Evolutionary conservation across 345 rosid genomes (phyloP).

Genomic region (Corchorus olitorius): DNA sequence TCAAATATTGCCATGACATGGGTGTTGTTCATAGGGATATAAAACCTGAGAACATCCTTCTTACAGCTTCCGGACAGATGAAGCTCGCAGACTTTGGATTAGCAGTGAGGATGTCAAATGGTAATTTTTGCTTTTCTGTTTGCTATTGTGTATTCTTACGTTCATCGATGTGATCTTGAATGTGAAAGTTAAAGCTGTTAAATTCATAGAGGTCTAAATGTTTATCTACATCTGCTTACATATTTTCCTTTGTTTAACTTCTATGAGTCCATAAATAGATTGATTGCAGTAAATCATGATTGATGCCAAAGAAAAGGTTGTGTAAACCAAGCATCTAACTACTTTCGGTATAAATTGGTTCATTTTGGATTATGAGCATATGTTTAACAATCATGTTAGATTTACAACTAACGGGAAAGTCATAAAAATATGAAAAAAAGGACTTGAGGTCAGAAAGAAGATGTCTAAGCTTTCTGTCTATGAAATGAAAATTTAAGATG

Average conservation of each 20-base stretch:
- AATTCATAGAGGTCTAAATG: neutral
- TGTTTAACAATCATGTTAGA: neutral
- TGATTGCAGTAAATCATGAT: neutral
- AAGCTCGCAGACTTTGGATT: constrained; percentile 21
- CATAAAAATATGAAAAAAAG: neutral
- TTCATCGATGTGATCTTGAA: neutral
- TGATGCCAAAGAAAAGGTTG: neutral
- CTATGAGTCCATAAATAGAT: neutral
- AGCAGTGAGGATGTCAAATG: constrained; percentile 22
- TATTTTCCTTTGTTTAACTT: neutral
- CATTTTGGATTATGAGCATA: neutral
- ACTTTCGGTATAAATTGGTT: neutral
- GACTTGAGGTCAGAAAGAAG: neutral
- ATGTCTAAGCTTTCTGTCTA: neutral
- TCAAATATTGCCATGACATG: constrained; percentile 24
- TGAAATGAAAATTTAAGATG: neutral
- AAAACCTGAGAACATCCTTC: constrained; percentile 24
- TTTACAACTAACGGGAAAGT: neutral
- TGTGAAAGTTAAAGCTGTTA: neutral
- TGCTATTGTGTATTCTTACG: neutral
- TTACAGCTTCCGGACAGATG: constrained; percentile 23
- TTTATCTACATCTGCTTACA: neutral
- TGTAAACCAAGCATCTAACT: neutral
- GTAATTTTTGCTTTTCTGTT: neutral
- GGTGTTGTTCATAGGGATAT: constrained; percentile 23